phyloP scores from a whole-genome alignment of 78 protist species.

The Tieghemostelium lacteum region DNA sequence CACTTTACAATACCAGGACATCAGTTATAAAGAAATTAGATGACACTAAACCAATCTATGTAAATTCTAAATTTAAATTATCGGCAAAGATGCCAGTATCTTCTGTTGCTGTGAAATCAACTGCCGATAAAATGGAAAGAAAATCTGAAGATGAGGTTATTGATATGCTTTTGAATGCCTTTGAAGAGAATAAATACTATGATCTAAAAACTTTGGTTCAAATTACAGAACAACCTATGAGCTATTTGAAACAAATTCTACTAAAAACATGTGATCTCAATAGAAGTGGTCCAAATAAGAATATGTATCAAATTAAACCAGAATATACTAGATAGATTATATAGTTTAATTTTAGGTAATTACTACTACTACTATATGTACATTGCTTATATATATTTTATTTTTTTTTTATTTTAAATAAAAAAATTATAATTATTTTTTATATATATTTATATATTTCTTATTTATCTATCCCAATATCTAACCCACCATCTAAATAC shows the following conservation, averaged over 20 bases:
- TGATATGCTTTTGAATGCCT: constrained; percentile 44
- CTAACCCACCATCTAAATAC: constrained; percentile 6
- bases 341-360: not conserved
- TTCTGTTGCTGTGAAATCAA: not conserved
- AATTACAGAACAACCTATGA: constrained; percentile 57
- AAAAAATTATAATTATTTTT: not conserved
- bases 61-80: not conserved
- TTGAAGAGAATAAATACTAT: constrained; percentile 26
- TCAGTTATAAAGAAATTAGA: not conserved
- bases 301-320: constrained; percentile 45
- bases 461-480: constrained; percentile 6
- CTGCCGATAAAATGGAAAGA: constrained; percentile 56
- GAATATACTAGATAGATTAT: constrained; percentile 26
- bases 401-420: not conserved
- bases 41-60: not conserved
- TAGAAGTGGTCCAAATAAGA: constrained; percentile 50
- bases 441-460: not conserved
- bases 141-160: constrained; percentile 52
- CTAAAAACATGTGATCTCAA: constrained; percentile 39
- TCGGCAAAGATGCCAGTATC: not conserved
- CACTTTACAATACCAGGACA: constrained; percentile 23
- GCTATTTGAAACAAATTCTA: constrained; percentile 24
- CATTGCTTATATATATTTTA: not conserved
- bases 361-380: not conserved
- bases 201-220: constrained; percentile 13